A percentile compares a stretch with the other conserved stretches of the same genome.
phyloP scores from a whole-genome alignment of 176 grass and related monocot species.

The Aegilops umbellulata region DNA sequence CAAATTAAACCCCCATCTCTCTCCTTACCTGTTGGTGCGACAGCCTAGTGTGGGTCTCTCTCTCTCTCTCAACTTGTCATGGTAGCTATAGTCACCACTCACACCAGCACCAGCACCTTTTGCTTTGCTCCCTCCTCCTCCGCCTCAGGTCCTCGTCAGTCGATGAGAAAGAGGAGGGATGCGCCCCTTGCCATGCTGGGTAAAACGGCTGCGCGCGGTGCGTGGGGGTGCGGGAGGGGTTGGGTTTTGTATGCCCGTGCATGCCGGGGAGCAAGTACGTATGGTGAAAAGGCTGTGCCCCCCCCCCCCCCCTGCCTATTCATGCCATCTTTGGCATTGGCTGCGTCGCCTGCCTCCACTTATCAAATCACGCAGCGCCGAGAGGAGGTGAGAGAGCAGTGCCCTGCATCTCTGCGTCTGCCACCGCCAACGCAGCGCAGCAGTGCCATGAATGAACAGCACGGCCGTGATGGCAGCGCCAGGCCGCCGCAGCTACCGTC shows the following conservation, averaged over 20 bases:
- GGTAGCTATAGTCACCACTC: constrained; percentile 17
- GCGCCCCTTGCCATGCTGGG: not conserved
- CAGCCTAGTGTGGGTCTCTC: not conserved
- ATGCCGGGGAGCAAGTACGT: constrained; percentile 2
- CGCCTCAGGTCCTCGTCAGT: not conserved
- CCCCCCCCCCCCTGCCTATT: not conserved
- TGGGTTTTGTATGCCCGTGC: not conserved
- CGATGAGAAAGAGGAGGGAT: not conserved
- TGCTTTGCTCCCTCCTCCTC: not conserved
- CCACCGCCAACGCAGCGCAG: not conserved
- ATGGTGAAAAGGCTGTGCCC: not conserved
- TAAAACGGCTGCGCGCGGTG: constrained; percentile 6
- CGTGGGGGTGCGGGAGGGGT: not conserved
- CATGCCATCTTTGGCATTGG: constrained; percentile 45
- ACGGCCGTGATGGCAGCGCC: constrained; percentile 19
- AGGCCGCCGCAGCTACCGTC: constrained; percentile 16
- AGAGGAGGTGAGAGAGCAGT: not conserved
- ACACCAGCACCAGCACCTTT: not conserved
- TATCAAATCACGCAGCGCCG: constrained; percentile 34
- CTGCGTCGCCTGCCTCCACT: constrained; percentile 34
- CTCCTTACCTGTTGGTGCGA: not conserved
- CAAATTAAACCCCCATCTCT: constrained; percentile 24
- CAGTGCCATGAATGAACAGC: constrained; percentile 50
- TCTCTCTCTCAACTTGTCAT: not conserved
- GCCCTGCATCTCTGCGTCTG: not conserved